phyloP scores from a whole-genome alignment of 352 stramenopile species.

The Thalassiosira hispida region DNA sequence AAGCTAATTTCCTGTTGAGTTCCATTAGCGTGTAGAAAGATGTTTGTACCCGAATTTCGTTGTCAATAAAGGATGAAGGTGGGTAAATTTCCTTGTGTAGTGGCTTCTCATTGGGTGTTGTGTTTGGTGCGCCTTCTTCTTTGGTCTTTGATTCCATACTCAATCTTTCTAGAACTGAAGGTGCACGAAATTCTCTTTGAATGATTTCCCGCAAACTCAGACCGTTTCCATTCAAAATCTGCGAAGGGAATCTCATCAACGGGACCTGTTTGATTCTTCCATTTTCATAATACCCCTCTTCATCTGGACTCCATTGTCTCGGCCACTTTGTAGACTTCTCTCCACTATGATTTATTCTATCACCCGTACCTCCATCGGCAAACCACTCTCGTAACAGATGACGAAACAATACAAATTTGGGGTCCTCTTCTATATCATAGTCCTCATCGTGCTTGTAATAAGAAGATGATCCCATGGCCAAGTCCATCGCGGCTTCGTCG shows the following conservation, averaged over 20 bases:
- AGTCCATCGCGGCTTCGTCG: slow-evolving; percentile 8
- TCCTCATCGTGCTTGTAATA: slow-evolving; percentile 10
- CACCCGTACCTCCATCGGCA: slow-evolving; percentile 16
- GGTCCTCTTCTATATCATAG: slow-evolving; percentile 31
- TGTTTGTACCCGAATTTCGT: slow-evolving; percentile 49
- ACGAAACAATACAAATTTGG: slow-evolving; percentile 64
- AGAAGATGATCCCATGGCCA: slow-evolving; percentile 22
- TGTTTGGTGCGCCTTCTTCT: slow-evolving; percentile 3
- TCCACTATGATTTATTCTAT: slow-evolving; percentile 10
- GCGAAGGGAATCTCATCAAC: slow-evolving; percentile 63
- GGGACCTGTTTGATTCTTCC: slow-evolving; percentile 22
- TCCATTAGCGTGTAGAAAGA: slow-evolving; percentile 71
- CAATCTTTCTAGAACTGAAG: slow-evolving; percentile 20
- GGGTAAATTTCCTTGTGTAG: slow-evolving; percentile 16
- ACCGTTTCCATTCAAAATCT: slow-evolving; percentile 35
- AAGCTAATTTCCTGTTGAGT: slow-evolving; percentile 77
- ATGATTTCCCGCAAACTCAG: slow-evolving; percentile 63
- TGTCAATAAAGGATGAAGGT: slow-evolving; percentile 55
- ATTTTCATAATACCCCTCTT: slow-evolving; percentile 40
- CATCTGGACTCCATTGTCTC: slow-evolving; percentile 30
- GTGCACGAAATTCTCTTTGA: slow-evolving; percentile 71
- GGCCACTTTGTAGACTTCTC: slow-evolving; percentile 11
- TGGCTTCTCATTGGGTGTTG: background rate
- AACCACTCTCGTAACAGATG: slow-evolving; percentile 69
- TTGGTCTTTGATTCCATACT: slow-evolving; percentile 2